phyloP scores from a whole-genome alignment of 1,284 basidiomycete genomes.

The Pterula multifida region DNA sequence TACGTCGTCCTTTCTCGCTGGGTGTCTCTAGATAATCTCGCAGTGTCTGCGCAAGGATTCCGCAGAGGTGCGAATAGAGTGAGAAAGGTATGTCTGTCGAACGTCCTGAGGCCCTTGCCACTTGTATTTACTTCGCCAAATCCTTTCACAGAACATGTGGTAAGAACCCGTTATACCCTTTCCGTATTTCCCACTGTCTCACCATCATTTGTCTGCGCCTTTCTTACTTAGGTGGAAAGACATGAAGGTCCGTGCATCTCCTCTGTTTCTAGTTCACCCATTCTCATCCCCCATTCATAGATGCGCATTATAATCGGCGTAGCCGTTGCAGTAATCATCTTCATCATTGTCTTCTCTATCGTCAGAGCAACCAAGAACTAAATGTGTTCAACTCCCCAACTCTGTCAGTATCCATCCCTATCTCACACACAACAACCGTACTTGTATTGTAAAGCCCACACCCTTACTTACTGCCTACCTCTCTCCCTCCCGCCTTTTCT shows the following conservation, averaged over 20 bases:
- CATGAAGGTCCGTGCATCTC: conserved; percentile 80
- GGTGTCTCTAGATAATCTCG: conserved; percentile 70
- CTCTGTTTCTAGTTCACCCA: conserved; percentile 6
- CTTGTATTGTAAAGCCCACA: background rate
- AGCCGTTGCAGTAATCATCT: conserved; percentile 77
- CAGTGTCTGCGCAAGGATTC: conserved; percentile 98
- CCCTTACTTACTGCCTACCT: background rate
- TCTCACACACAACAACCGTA: background rate
- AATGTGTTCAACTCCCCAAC: conserved; percentile 5
- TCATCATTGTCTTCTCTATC: conserved; percentile 89
- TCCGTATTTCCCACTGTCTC: conserved; percentile 17
- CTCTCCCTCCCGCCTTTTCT: background rate
- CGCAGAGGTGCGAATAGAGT: conserved; percentile 94
- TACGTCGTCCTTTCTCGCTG: conserved; percentile 4
- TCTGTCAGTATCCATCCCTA: background rate
- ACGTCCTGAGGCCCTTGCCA: conserved; percentile 6
- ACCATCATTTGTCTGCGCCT: conserved; percentile 4
- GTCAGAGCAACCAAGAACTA: conserved; percentile 65
- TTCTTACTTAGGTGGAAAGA: conserved; percentile 79
- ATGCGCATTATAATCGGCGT: conserved; percentile 87
- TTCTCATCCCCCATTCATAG: conserved; percentile 24
- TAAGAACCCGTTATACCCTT: no score
- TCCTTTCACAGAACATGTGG: conserved; percentile 63
- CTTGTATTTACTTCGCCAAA: background rate
- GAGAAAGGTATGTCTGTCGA: conserved; percentile 71